phyloP scores from a whole-genome alignment of 768 basidiomycete genomes.

The Sporobolomyces phaffii region DNA sequence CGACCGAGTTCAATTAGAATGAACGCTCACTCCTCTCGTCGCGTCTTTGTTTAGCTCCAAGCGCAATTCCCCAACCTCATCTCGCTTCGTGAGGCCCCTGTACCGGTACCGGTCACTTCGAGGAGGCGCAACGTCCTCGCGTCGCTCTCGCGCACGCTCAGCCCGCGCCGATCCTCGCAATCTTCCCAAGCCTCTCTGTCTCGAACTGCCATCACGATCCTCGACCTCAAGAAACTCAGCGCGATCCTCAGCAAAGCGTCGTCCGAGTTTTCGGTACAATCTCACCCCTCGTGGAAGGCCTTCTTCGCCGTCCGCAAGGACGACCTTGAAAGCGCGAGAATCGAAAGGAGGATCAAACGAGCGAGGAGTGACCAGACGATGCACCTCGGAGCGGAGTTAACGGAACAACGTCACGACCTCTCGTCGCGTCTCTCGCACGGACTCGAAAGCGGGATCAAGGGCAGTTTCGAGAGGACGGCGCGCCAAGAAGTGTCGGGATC shows the following conservation, averaged over 20 bases:
- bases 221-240: slow-evolving; percentile 55
- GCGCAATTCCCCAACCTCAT: slow-evolving; percentile 56
- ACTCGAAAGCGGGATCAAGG: neutral
- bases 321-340: slow-evolving; percentile 77
- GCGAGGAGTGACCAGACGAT: slow-evolving; percentile 77
- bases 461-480: neutral
- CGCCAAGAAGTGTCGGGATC: neutral
- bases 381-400: slow-evolving; percentile 49
- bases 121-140: slow-evolving; percentile 36
- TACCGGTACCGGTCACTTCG: neutral
- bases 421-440: neutral
- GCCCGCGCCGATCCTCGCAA: slow-evolving; percentile 42
- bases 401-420: neutral
- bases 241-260: slow-evolving; percentile 73
- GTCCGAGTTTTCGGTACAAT: slow-evolving; percentile 60
- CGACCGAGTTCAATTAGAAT: too few species aligned
- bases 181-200: slow-evolving; percentile 55
- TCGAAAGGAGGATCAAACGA: slow-evolving; percentile 80
- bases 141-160: slow-evolving; percentile 32
- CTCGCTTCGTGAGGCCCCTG: slow-evolving; percentile 46
- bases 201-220: slow-evolving; percentile 44
- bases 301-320: slow-evolving; percentile 81
- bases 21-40: too few species aligned
- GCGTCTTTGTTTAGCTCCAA: slow-evolving; percentile 50
- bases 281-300: slow-evolving; percentile 68